Evolutionary conservation across 2,329 filamentous ascomycete species (phyloP), one percentile per base, ranked within the genome.

Genomic region (Phialophora chinensis): DNA sequence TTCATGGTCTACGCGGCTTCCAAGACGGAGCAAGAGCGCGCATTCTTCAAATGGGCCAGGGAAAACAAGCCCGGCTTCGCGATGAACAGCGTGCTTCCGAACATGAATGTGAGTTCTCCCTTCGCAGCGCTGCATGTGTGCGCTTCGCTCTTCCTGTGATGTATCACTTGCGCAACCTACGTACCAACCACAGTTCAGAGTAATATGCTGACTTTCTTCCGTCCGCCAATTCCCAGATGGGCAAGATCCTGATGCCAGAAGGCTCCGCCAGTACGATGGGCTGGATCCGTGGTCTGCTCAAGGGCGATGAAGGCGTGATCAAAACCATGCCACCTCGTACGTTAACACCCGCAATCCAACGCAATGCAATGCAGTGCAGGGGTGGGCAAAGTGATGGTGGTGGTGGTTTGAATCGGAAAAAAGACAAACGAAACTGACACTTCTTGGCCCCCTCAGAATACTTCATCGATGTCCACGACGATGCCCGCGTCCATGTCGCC

Each of bases 401-500:
- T 5, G 31, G 7, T 31, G 31, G 7, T 31, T 4, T 29, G 27
- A 31, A 31, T 8, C 29, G 4, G 31, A 6, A 1, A 35, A 35
- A 12, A 12, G 14, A 33, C 33, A 31, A 17, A 33, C 2, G 8
- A 14, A 44, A 58, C 20, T 58, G 38, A 35, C 55, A 23, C n/a
- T 38, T 10, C 10, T 42, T n/a, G 14, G 25, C 10, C 31, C 10
- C 33, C 33, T 35, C 3, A 67, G 62, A 63, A 38, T 65, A 59
- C 23, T 65, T 50, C 57, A 56, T 69, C 25, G 77, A 85, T 69
- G 79, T 84, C 0, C 75, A 81, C 11, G 85, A 88, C 60, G 72
- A 72, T 3, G 86, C 84, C 0, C 76, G 81, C 0, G 73, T 88
- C 0, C 85, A 88, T 49, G 77, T 87, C 2, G 81, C 83, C 2